These are phyloP conservation scores for Alternaria conjuncta DNA, from an alignment of 2,329 filamentous ascomycete species.

Conservation along the genomic window DNA sequence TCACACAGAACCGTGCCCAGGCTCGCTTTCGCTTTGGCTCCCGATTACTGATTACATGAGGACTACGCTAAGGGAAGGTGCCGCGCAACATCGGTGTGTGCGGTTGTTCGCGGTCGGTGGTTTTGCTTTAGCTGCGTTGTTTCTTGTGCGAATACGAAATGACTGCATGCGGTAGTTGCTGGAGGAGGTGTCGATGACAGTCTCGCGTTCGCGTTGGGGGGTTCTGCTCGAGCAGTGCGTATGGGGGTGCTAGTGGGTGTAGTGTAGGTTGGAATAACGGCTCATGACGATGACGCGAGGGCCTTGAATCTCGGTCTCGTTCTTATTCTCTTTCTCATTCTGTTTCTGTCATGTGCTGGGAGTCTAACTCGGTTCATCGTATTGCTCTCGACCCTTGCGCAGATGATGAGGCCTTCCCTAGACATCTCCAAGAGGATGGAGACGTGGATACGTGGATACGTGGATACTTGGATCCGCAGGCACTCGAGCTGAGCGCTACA, in stretches of 20 bases:
- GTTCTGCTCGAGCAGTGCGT: background rate
- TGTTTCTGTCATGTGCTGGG: background rate
- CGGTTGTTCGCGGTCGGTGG: background rate
- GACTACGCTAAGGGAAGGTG: background rate
- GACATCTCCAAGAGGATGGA: background rate
- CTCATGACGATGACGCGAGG: background rate
- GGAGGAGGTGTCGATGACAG: background rate
- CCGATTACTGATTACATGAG: background rate
- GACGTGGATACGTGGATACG: background rate
- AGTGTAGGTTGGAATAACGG: background rate
- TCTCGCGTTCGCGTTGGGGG: background rate
- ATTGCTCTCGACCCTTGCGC: background rate
- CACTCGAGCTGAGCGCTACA: background rate
- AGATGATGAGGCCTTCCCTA: background rate
- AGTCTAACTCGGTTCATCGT: background rate
- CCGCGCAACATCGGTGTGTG: background rate
- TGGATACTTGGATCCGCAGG: background rate
- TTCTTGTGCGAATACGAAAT: background rate
- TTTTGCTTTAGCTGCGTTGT: background rate
- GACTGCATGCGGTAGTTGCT: background rate
- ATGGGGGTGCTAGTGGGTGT: background rate
- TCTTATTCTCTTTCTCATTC: constrained; percentile 1
- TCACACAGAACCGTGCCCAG: background rate
- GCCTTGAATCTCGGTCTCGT: background rate
- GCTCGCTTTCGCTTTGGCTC: background rate